A percentile compares a stretch with the other conserved stretches of the same genome.
Conservation (phyloP, 176 grass and related monocot species). For the Olyra latifolia region DNA sequence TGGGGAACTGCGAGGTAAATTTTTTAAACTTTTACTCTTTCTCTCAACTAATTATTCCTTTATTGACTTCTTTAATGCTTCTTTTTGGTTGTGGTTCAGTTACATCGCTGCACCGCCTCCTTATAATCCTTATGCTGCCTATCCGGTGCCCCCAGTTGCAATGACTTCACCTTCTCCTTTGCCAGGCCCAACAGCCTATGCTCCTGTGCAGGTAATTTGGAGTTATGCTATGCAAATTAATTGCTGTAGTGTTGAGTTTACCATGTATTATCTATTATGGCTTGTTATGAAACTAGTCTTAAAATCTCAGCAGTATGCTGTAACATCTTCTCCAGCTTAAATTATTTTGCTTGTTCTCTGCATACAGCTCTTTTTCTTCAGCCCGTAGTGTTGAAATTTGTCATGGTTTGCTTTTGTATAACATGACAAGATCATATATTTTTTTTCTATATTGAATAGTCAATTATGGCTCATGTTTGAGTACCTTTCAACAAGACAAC, state of each 20-base stretch:
- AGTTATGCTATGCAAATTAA: constrained; percentile 4
- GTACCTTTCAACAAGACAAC: too few relatives aligned
- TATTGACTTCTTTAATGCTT: constrained; percentile 19
- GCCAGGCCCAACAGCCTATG: constrained; percentile 74
- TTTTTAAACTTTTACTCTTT: constrained; percentile 26
- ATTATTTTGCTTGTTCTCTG: neutral
- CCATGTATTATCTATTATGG: neutral
- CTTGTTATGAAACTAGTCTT: neutral
- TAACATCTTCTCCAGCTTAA: neutral
- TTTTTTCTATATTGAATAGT: constrained; percentile 7
- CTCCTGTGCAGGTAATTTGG: constrained; percentile 83
- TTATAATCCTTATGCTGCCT: constrained; percentile 84
- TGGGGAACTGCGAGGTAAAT: constrained; percentile 82
- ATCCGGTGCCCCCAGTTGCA: constrained; percentile 64
- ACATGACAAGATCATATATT: neutral
- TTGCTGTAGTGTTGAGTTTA: neutral
- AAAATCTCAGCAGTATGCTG: neutral
- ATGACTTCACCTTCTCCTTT: constrained; percentile 74
- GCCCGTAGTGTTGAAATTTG: neutral
- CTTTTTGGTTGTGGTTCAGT: constrained; percentile 39
- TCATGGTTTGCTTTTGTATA: neutral
- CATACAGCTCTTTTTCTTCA: neutral
- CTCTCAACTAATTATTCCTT: constrained; percentile 12
- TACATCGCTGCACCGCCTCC: constrained; percentile 76
- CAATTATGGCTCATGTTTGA: neutral